A percentile compares a stretch with the other conserved stretches of the same genome.
Evolutionary conservation across 2,329 filamentous ascomycete genomes (phyloP).

Genomic region (Penicillium capsulatum): DNA sequence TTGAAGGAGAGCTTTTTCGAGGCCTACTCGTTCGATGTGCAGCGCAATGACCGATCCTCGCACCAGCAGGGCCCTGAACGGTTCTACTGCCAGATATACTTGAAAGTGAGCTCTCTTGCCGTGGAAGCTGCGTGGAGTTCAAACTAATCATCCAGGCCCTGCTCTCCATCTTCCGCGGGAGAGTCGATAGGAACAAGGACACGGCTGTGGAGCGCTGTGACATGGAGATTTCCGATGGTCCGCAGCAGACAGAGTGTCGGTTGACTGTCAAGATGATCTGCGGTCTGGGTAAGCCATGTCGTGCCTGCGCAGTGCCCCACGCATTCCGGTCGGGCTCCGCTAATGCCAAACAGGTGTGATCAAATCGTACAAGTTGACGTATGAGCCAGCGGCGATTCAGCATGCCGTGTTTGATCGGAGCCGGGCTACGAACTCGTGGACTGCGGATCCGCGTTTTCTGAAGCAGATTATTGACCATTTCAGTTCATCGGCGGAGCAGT

Average conservation of each 20-base stretch:
- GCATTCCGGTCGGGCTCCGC: background rate
- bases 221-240: conserved; percentile 55
- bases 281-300: conserved; percentile 48
- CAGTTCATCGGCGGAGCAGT: conserved; percentile 59
- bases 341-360: conserved; percentile 50
- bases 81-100: conserved; percentile 58
- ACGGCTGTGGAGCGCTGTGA: conserved; percentile 60
- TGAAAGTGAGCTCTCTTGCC: conserved; percentile 44
- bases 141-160: conserved; percentile 37
- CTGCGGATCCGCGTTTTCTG: conserved; percentile 53
- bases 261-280: conserved; percentile 60
- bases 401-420: conserved; percentile 61
- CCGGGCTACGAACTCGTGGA: conserved; percentile 56
- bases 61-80: conserved; percentile 31
- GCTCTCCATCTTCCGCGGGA: conserved; percentile 60
- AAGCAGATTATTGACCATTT: conserved; percentile 63
- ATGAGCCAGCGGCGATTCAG: conserved; percentile 59
- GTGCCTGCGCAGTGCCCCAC: too few species aligned
- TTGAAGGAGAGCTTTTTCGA: conserved; percentile 55
- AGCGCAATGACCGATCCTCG: conserved; percentile 16
- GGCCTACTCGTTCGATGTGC: conserved; percentile 51
- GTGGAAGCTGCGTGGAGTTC: background rate
- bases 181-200: conserved; percentile 56
- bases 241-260: conserved; percentile 56
- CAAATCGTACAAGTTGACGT: conserved; percentile 62